Evolutionary conservation across 139 green algal species (phyloP), one percentile per base, ranked within the genome.

Genomic region (Chlamydomonas sp.): DNA sequence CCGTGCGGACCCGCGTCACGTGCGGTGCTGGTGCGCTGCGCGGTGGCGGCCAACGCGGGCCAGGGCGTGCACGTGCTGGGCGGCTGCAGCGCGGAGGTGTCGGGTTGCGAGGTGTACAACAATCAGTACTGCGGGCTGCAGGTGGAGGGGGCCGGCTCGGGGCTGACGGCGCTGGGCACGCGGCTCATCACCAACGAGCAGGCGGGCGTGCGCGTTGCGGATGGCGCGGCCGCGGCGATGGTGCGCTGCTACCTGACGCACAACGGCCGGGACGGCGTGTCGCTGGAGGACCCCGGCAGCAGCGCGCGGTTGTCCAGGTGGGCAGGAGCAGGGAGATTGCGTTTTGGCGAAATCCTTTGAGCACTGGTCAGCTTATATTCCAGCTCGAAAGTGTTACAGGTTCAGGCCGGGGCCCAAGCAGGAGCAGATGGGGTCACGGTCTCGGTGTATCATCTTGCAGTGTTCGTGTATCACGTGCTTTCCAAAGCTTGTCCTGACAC

Each of bases 251-350:
- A 4, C 49, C 0, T n/a, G 59, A 77, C 66, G 63, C 15, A 57
- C 68, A 89, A 84, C 85, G 59, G 85, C 68, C 77, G 85, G 8
- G 85, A 89, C 69, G 85, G 85, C 15, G 12, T 89, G 60, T 18
- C 85, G 58, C 59, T 84, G 67, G 85, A 88, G 83, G 83, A 74
- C 18, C 4, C 18, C 62, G 83, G 73, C 83, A 82, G 31, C 63
- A 62, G 49, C 12, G 63, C 10, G 0, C 62, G 62, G 5, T 12
- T 80, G n/a, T 59, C 31, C 9, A 79, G 69, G 81, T 86, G 58
- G 59, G 67, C 7, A 5, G 2, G 49, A 3, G 12, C 14, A 76
- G 12, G 71, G 5, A 76, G 71, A 17, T 20, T 14, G 71, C 8
- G 8, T 73, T 12, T 15, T 5, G 67, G 31, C 31, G 31, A 49